Evolutionary conservation across 257 asterid species (phyloP), one percentile per base, ranked within the genome.

Genomic region (Mitragyna speciosa): DNA sequence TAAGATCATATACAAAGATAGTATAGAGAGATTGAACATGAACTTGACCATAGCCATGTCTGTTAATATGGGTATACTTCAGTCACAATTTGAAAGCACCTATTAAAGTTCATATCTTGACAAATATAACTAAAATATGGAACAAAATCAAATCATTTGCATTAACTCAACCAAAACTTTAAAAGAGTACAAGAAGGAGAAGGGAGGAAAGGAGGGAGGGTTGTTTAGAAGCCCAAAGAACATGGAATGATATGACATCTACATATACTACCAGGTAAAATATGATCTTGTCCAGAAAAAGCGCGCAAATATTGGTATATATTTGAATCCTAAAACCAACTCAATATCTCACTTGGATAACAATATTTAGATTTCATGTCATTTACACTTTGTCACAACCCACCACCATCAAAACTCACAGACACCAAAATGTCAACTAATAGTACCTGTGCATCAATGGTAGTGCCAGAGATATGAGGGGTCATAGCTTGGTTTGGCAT

Each of bases 401-500:
- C 17, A 12, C 54, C 54, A 48, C 54, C 19, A 26, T 54, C 26
- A 54, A 20, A 0, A 54, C 63, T n/a, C 63, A 54, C n/a, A 19
- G 6, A 17, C n/a, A 22, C 63, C 19, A 20, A 45, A 12, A 17
- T 48, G 39, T 30, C 14, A 17, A 77, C 33, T 54, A 51, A 67
- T 69, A 31, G 58, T 83, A 95, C 99, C 95, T 96, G 99, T 30
- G 90, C 99, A 79, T 96, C 99, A 54, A 96, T 96, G 72, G 98
- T 96, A 31, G 99, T 96, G 73, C 99, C 99, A 1, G 99, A 96
- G 58, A 92, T 85, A 79, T 96, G 99, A 72, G 99, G 99, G 72
- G 99, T 96, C 99, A 96, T 96, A 10, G 99, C 98, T 45, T 96
- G 99, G 87, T 96, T 96, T 52, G 99, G 99, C 99, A 96, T 96